Percentiles rank a stretch among this genome's conserved stretches.
phyloP scores from a whole-genome alignment of 305 asterid species.

The Plantago coronopus region DNA sequence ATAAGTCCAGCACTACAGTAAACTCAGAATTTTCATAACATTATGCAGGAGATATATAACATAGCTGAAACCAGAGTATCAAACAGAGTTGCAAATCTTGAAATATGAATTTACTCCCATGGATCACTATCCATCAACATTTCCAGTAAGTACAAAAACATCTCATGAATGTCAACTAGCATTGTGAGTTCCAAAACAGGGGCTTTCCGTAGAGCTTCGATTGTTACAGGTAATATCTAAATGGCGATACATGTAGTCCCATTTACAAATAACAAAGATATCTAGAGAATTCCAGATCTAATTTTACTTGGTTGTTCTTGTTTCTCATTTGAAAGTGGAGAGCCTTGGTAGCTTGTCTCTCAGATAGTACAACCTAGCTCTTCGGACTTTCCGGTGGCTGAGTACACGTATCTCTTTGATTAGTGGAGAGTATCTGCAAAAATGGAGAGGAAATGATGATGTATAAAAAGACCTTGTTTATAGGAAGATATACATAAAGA shows the following conservation, averaged over 20 bases:
- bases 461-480: slow-evolving; percentile 4
- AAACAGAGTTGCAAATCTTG: too few species aligned
- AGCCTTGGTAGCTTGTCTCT: slow-evolving; percentile 92
- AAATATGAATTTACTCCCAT: too few species aligned
- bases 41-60: too few species aligned
- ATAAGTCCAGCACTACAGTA: too few species aligned
- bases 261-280: not conserved
- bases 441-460: slow-evolving; percentile 10
- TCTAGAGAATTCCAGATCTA: not conserved
- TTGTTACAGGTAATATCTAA: not conserved
- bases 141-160: not conserved
- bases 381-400: slow-evolving; percentile 80
- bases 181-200: not conserved
- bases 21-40: too few species aligned
- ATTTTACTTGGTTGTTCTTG: not conserved
- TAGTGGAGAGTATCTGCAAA: slow-evolving; percentile 73
- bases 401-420: slow-evolving; percentile 76
- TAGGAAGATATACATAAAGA: not conserved
- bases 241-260: slow-evolving; percentile 1
- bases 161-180: slow-evolving; percentile 2
- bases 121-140: too few species aligned
- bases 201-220: not conserved
- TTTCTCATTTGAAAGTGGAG: slow-evolving; percentile 74
- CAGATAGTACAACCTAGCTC: slow-evolving; percentile 79
- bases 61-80: too few species aligned